Conservation (phyloP, 495 filamentous ascomycete species). For the Hypoxylon subgilvum region DNA sequence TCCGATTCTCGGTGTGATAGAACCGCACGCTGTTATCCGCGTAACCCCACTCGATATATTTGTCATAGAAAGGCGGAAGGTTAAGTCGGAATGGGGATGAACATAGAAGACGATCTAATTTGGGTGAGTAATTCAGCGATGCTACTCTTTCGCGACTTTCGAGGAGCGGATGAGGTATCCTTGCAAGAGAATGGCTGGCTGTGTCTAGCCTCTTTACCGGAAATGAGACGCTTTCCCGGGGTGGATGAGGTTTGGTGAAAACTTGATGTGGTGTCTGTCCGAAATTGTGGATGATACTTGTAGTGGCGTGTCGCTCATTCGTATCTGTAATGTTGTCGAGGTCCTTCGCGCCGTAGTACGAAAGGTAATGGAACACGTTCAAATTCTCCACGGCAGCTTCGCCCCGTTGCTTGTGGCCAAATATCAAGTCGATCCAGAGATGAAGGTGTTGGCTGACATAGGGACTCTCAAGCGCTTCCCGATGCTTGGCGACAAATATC, state of each 20-base stretch:
- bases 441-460: slow-evolving; percentile 91
- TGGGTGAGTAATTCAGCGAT: slow-evolving; percentile 76
- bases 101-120: slow-evolving; percentile 82
- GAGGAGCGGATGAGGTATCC: slow-evolving; percentile 80
- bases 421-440: slow-evolving; percentile 94
- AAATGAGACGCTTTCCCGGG: slow-evolving; percentile 69
- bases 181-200: slow-evolving; percentile 74
- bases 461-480: slow-evolving; percentile 91
- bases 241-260: slow-evolving; percentile 78
- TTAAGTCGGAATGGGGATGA: slow-evolving; percentile 83
- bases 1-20: slow-evolving; percentile 75
- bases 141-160: slow-evolving; percentile 82
- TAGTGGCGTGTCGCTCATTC: slow-evolving; percentile 80
- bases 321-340: slow-evolving; percentile 90
- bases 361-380: slow-evolving; percentile 95
- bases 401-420: slow-evolving; percentile 92
- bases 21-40: slow-evolving; percentile 91
- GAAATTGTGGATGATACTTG: slow-evolving; percentile 97
- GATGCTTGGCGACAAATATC: slow-evolving; percentile 92
- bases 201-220: slow-evolving; percentile 75
- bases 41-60: slow-evolving; percentile 95
- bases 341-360: slow-evolving; percentile 91
- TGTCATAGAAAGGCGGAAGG: slow-evolving; percentile 84
- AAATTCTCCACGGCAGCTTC: slow-evolving; percentile 89
- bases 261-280: slow-evolving; percentile 96